Evolutionary conservation across 148 eudicot genomes (phyloP).

Genomic region (Heliosperma pusillum): DNA sequence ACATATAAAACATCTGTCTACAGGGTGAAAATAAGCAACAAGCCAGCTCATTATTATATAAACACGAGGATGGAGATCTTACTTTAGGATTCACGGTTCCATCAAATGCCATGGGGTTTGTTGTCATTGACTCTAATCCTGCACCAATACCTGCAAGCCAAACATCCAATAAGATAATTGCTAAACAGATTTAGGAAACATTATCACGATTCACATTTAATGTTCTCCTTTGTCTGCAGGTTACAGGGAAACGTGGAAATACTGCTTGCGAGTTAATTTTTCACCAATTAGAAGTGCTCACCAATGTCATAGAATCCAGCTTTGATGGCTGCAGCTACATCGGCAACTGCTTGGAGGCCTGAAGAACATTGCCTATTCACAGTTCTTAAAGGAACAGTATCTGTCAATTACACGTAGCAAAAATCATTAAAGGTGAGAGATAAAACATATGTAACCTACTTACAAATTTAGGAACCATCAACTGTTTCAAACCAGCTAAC

Average conservation of each 20-base stretch:
- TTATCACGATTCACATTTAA: no score
- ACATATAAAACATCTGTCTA: background rate
- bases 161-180: constrained; percentile 3
- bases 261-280: background rate
- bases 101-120: constrained; percentile 84
- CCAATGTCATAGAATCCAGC: constrained; percentile 99
- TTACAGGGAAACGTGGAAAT: background rate
- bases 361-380: constrained; percentile 99
- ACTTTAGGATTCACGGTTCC: constrained; percentile 89
- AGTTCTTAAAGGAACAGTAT: constrained; percentile 83
- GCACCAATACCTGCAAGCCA: constrained; percentile 79
- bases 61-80: background rate
- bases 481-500: no score
- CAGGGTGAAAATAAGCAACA: no score
- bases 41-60: no score
- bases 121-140: constrained; percentile 87
- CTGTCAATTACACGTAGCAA: constrained; percentile 32
- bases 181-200: background rate
- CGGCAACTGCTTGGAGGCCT: constrained; percentile 98
- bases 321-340: constrained; percentile 96
- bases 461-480: no score
- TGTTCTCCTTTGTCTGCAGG: no score
- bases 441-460: background rate
- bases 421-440: background rate
- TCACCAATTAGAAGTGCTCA: constrained; percentile 19